Conservation (phyloP, 139 green algal species). For the Chlamydomonas incerta region DNA sequence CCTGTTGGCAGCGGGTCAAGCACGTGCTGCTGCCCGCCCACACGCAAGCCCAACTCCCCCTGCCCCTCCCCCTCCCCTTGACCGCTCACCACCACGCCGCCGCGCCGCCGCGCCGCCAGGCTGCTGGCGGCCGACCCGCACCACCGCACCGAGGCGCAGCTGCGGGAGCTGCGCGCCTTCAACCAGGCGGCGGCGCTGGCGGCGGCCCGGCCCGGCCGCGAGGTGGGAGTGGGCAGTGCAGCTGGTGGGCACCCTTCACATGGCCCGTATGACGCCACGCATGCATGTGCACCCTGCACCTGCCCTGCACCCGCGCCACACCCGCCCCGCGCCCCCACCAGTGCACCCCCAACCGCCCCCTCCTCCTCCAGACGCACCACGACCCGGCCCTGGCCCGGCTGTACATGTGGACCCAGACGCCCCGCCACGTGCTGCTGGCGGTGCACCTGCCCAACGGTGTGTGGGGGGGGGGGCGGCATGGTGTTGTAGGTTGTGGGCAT, state of each 20-base stretch:
- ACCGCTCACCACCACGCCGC: not conserved
- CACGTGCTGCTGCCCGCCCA: no score
- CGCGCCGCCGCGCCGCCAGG: not conserved
- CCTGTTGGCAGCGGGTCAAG: no score
- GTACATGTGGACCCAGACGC: constrained; percentile 88
- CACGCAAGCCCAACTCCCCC: no score
- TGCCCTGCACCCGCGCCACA: not conserved
- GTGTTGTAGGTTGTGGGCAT: no score
- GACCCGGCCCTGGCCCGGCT: constrained; percentile 67
- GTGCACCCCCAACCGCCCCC: not conserved
- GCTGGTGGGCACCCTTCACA: not conserved
- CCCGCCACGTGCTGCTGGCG: constrained; percentile 66
- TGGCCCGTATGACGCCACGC: no score
- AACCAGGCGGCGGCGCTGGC: constrained; percentile 29
- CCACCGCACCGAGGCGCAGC: constrained; percentile 26
- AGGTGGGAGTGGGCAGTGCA: not conserved
- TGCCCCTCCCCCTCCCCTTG: no score
- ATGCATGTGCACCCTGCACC: not conserved
- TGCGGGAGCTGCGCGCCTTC: constrained; percentile 35
- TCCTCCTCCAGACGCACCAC: constrained; percentile 51
- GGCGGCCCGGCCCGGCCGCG: not conserved
- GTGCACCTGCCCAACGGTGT: constrained; percentile 76
- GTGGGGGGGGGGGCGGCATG: no score
- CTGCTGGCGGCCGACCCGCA: not conserved
- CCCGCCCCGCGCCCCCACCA: not conserved